Evolutionary conservation across 805 yeast species (phyloP), one percentile per base, ranked within the genome.

Genomic region (Candida insectalens): DNA sequence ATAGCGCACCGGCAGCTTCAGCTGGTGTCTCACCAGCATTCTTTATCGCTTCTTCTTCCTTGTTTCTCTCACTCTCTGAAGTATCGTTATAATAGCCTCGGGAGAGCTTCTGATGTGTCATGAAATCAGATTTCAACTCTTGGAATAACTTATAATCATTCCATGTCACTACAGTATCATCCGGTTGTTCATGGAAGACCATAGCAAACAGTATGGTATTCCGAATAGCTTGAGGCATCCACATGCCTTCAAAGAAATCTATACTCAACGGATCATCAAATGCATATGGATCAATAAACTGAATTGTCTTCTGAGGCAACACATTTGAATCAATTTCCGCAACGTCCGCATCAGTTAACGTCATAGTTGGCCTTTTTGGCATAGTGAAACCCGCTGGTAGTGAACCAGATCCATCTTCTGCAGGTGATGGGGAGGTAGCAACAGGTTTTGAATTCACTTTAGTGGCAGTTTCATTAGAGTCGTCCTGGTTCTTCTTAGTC

Each of bases 111-210:
- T 55, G 58, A 36, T 48, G 47, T 4, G 35, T 9, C 28, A 41
- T 37, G 49, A 84, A 84, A 0, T 81, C 85, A 14, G 67, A 62
- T 32, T 65, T 65, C 44, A 81, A 56, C 39, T 70, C 74, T 38
- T 75, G 67, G 51, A 66, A 81, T 19, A 69, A 75, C 52, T 83
- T 88, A 55, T 85, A 92, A 36, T 85, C 95, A 36, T 71, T 71
- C 99, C 99, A 92, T 0, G 87, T 71, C 17, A 67, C 67, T n/a
- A 89, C 97, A 5, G 74, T 65, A 53, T 89, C 85, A 56, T 92
- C 98, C 0, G 99, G 99, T 51, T 94, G 98, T 41, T 84, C 76
- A 43, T 88, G 88, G 68, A 92, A 92, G 1, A 92, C 83, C 54
- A 80, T 65, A 40, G 96, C 67, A 60, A 72, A 92, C 2, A 94